phyloP scores from a whole-genome alignment of 345 rosid genomes.

The Salix exigua region DNA sequence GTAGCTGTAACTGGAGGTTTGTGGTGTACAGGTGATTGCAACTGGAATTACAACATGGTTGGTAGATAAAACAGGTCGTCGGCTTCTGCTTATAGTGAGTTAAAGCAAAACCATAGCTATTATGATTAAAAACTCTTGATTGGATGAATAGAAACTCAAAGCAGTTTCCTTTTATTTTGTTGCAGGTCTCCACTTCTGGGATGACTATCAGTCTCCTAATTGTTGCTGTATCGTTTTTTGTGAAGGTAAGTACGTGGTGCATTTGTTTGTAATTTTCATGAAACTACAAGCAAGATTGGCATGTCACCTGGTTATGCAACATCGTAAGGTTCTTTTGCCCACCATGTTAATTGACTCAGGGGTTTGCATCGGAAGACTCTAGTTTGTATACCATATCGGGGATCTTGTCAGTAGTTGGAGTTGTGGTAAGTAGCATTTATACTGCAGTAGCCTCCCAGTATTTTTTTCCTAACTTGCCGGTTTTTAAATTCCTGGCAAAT shows the following conservation, averaged over 20 bases:
- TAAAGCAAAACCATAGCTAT: slow-evolving; percentile 7
- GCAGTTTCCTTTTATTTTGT: slow-evolving; percentile 6
- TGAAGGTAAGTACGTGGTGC: slow-evolving; percentile 36
- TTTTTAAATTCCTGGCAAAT: neutral
- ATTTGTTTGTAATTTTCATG: neutral
- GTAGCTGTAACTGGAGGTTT: neutral
- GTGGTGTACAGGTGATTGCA: slow-evolving; percentile 60
- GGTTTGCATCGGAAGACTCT: slow-evolving; percentile 46
- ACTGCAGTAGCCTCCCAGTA: neutral
- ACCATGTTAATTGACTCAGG: slow-evolving; percentile 40
- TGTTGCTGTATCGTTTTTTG: slow-evolving; percentile 68
- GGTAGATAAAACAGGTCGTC: slow-evolving; percentile 79
- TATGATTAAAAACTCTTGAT: neutral
- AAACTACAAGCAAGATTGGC: neutral
- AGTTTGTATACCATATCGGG: slow-evolving; percentile 49
- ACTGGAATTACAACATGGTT: slow-evolving; percentile 89
- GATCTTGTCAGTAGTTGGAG: slow-evolving; percentile 79
- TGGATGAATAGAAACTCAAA: neutral
- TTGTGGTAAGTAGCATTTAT: slow-evolving; percentile 60
- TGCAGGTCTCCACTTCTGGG: slow-evolving; percentile 69
- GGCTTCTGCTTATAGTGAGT: slow-evolving; percentile 84
- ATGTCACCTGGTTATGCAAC: neutral
- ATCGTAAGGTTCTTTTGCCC: neutral
- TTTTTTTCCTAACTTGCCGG: slow-evolving; percentile 14
- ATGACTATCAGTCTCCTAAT: slow-evolving; percentile 80